Evolutionary conservation across 2,329 filamentous ascomycete species (phyloP), one percentile per base, ranked within the genome.

Genomic region (Ascochyta fabae): DNA sequence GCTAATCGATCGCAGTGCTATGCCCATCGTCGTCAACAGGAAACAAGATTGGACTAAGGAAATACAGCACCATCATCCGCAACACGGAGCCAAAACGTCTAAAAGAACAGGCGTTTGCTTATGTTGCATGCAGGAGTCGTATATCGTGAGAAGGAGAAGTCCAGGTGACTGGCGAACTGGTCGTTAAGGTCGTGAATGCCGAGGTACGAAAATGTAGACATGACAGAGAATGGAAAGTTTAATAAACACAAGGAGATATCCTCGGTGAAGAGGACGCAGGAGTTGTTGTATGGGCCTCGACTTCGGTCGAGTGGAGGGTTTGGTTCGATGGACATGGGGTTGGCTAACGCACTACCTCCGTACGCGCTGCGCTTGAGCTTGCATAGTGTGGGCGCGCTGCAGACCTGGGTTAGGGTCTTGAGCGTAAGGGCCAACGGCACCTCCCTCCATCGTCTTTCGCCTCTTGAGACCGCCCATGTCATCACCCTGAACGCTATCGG

Each of bases 381-480:
- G 64, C 50, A 65, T 69, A 8, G 72, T 66, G 29, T 70, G 69
- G 2, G 72, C 63, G 38, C 72, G 68, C 53, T 75, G 72, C 16
- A 74, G 64, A 22, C 66, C 67, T 42, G 66, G 62, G 40, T 64
- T 71, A 33, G 71, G 67, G 40, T 72, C 71, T 27, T 67, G 65
- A n/a, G 63, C 61, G 47, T 74, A 75, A 16, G 66, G 62, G 43
- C 62, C 72, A n/a, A 73, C 71, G 27, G 73, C 70, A 33, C 73
- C 69, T 33, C 81, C 80, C 38, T 83, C 77, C 63, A 90, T 81
- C 0, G 90, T 93, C 81, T 93, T 94, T 61, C 91, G 87, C 64
- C 92, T 87, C 79, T 96, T 96, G 56, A 89, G 76, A 22, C 83
- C 81, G 42, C 89, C 84, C 59, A 87, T 78, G 40, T 88, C 85